Base-by-base conservation (phyloP, 1,284 basidiomycete species). In the Apiotrichum gamsii region DNA sequence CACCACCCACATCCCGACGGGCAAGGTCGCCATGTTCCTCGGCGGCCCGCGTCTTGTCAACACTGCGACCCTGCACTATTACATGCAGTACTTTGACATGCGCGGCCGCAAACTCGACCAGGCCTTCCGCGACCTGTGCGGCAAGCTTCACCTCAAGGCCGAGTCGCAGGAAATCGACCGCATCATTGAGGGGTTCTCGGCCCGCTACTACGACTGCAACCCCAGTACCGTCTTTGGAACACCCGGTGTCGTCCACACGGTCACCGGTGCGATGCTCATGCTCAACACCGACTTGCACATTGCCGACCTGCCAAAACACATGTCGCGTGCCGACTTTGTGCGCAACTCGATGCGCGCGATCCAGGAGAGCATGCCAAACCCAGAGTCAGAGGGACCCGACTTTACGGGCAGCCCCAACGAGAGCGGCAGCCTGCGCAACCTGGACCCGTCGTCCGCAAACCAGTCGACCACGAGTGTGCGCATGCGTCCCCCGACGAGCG, bases 111-210 rank as follows among this genome's bases (percentile, higher is more conserved):
- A 89, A 47, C 76, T 98, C 20, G 94, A 97, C 66, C 76, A 82
- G 47, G 93, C 94, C 2, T 95, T 99, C 72, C 80, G 90, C 49
- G 81, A 82, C 25, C 75, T 99, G 5, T 97, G 93, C 67, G 82
- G 82, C 19, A 95, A 94, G 68, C 78, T 99, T 4, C 95, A 82
- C 69, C 79, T 98, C 49, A 91, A 90, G 66, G 94, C 85, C 2
- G 94, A 99, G 73, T 95, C 94, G 0, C 95, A 98, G 67, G 93
- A 97, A 72, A 85, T 99, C 31, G 95, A 98, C 70, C 83, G 94
- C 34, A 95, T 99, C 58, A 77, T 99, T 16, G 87, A 87, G 57
- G 85, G 85, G 52, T 97, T 98, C 62, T 87, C 86, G 54, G 76
- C 82, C 37, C 80, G 90, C 8, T 99, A 87, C 72, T 91, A 83